Evolutionary conservation across 2,329 filamentous ascomycete species (phyloP).

Genomic region (Didymella segeticola): DNA sequence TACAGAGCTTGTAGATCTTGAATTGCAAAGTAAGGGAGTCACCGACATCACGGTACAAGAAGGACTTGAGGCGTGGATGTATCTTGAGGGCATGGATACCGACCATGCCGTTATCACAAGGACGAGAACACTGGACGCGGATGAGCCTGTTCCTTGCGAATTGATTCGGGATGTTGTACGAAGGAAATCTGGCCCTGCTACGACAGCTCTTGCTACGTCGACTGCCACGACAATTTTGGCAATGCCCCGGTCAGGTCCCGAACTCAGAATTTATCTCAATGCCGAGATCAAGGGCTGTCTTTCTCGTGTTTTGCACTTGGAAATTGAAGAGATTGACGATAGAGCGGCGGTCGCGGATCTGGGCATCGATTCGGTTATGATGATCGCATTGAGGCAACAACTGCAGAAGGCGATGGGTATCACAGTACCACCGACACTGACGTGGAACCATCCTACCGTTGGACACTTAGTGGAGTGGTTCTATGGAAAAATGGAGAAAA

Average conservation of each 20-base stretch:
- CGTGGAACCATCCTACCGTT: constrained; percentile 53
- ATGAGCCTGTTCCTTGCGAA: constrained; percentile 34
- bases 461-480: constrained; percentile 49
- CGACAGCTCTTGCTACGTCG: not conserved
- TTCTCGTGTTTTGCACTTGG: constrained; percentile 43
- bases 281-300: constrained; percentile 45
- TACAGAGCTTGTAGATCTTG: constrained; percentile 50
- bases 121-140: constrained; percentile 37
- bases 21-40: constrained; percentile 53
- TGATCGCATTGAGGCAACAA: constrained; percentile 43
- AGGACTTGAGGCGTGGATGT: constrained; percentile 53
- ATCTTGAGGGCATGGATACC: constrained; percentile 45
- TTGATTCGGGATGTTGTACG: constrained; percentile 26
- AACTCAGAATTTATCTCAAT: constrained; percentile 41
- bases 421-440: constrained; percentile 50
- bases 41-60: constrained; percentile 52
- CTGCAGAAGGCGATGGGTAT: constrained; percentile 46
- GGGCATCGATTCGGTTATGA: constrained; percentile 53
- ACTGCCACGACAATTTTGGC: not conserved
- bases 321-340: constrained; percentile 45
- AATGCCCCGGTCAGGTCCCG: constrained; percentile 25
- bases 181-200: constrained; percentile 10
- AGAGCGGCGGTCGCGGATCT: constrained; percentile 47
- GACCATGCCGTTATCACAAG: constrained; percentile 52
- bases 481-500: constrained; percentile 25